Evolutionary conservation across 306 rosid species (phyloP), one percentile per base, ranked within the genome.

Genomic region (Medicago ruthenica): DNA sequence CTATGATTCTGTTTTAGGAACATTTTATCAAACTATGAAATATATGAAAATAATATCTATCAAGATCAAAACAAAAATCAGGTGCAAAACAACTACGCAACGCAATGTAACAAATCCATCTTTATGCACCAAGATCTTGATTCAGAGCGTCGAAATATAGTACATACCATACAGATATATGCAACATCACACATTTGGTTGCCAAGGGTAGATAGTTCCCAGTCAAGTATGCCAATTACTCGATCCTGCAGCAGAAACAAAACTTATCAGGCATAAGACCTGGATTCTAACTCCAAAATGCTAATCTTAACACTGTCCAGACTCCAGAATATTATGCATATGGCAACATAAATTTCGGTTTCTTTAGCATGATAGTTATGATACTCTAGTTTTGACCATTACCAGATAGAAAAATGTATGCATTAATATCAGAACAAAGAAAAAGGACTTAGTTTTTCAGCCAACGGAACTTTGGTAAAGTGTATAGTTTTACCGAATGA

Each of bases 121-220:
- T 63, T 62, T 71, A 17, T 57, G 65, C 1, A 3, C 39, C 54
- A 66, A 73, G 53, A 54, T 76, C 58, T 42, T 17, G 70, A 53
- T 37, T 61, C 69, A 74, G 73, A 47, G 67, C 13, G 40, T 68
- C 48, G 34, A 7, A 20, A 39, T 70, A 64, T 22, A 53, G 47
- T 34, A 65, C 88, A 36, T 92, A 95, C 99, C 99, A 92, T 0
- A 82, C 86, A 86, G 81, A 88, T 85, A 78, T 86, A 84, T 31
- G 99, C 97, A 62, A 95, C 91, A 74, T 95, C 99, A 71, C 92
- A 89, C 97, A 95, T 95, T 89, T 95, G 99, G 87, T 92, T 95
- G 45, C 99, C 97, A 67, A 95, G 86, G 57, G 97, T 92, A 71
- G 99, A 95, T 71, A 95, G 77, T 85, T 95, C 99, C 99, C 99